Percentiles rank a stretch among this genome's conserved stretches.
Conservation (phyloP, 2,329 filamentous ascomycete genomes). For the Colletotrichum zoysiae region DNA sequence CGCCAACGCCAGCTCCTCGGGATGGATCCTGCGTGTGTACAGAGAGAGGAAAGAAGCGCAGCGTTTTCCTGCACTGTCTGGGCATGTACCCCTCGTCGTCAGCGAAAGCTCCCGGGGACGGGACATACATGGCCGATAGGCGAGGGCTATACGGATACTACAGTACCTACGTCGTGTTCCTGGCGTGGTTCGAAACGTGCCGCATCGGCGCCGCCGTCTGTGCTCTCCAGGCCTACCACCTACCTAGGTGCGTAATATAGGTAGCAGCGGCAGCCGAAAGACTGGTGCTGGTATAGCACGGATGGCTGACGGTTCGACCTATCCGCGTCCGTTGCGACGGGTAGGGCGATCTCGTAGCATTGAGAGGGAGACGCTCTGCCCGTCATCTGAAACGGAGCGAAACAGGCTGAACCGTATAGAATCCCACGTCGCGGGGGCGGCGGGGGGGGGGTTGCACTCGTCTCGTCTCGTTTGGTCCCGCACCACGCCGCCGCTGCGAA, state of each 20-base stretch:
- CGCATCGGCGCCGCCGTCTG: background rate
- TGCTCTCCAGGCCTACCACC: background rate
- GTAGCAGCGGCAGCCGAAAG: too few relatives aligned
- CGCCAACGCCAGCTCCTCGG: conserved; percentile 5
- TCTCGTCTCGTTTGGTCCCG: conserved; percentile 8
- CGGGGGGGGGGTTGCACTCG: conserved; percentile 25
- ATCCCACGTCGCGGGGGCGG: conserved; percentile 7
- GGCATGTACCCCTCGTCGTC: conserved; percentile 13
- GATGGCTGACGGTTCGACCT: background rate
- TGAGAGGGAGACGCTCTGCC: background rate
- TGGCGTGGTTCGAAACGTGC: too few relatives aligned
- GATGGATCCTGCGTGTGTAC: background rate
- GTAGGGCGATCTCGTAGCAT: background rate
- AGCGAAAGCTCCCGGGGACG: background rate
- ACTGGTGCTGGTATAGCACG: too few relatives aligned
- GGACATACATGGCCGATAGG: background rate
- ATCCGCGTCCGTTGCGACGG: background rate
- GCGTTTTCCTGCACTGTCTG: conserved; percentile 23
- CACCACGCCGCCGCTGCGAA: background rate
- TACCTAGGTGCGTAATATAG: too few relatives aligned
- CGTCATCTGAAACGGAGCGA: conserved; percentile 29
- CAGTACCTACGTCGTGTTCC: background rate
- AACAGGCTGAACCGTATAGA: conserved; percentile 10
- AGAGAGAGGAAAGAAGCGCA: background rate
- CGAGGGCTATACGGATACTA: background rate